Percentiles rank a stretch among this genome's conserved stretches.
phyloP scores from a whole-genome alignment of 805 yeast genomes.

The Wickerhamiella siamensis region DNA sequence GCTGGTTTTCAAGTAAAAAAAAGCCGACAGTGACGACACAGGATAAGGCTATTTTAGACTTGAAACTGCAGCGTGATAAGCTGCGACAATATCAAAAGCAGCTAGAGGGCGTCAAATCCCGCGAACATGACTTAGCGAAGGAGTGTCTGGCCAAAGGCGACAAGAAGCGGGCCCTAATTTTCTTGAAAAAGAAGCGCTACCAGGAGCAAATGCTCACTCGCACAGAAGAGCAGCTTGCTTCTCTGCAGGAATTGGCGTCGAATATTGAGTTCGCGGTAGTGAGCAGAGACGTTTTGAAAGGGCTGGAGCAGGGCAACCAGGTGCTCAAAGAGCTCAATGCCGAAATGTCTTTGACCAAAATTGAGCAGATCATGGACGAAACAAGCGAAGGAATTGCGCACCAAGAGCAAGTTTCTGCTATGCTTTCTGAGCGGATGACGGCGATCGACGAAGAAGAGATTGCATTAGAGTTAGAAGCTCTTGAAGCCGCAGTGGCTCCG shows the following conservation, averaged over 20 bases:
- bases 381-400: conserved; percentile 66
- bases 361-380: conserved; percentile 75
- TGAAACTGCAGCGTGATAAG: conserved; percentile 80
- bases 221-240: conserved; percentile 64
- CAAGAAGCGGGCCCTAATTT: conserved; percentile 46
- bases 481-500: conserved; percentile 7
- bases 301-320: conserved; percentile 65
- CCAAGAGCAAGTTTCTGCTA: conserved; percentile 39
- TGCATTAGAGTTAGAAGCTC: conserved; percentile 15
- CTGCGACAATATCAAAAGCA: conserved; percentile 56
- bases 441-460: conserved; percentile 26
- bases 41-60: conserved; percentile 73
- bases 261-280: conserved; percentile 74
- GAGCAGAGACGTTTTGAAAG: conserved; percentile 71
- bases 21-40: conserved; percentile 52
- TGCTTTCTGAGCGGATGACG: conserved; percentile 26
- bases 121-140: conserved; percentile 50
- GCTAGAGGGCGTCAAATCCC: conserved; percentile 39
- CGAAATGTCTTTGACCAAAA: conserved; percentile 63
- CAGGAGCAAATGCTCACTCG: conserved; percentile 59
- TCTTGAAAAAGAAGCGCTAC: conserved; percentile 64
- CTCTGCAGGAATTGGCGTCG: conserved; percentile 53
- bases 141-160: conserved; percentile 40
- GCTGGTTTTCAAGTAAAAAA: conserved; percentile 1
- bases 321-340: conserved; percentile 61